Evolutionary conservation across 2,329 filamentous ascomycete species (phyloP), one percentile per base, ranked within the genome.

Genomic region (Fulvia fulva): DNA sequence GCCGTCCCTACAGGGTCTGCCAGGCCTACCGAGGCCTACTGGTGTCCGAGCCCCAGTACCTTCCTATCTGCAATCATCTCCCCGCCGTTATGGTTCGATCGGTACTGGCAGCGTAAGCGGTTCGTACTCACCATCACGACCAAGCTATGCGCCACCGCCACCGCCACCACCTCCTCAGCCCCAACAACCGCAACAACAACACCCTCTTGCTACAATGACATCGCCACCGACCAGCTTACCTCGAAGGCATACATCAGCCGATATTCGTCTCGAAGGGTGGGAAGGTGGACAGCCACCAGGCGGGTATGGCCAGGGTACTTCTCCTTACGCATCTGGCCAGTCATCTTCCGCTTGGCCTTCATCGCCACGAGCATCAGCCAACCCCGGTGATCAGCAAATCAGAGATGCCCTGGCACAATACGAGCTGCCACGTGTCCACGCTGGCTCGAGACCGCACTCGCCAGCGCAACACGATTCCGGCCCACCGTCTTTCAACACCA

Each of bases 161-260:
- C 47, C 47, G 12, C 47, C 47, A 5, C 47, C 47, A 32, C 46
- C 90, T 69, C 86, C 90, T 69, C 86, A 86, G 32, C 62, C 64
- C 41, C 65, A 60, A 21, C 61, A 84, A 30, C 81, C 86, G 66
- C 80, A 83, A 25, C 83, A 85, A 32, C 85, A 87, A 34, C 83
- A 85, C 70, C 83, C 83, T 19, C 75, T 84, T 34, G 79, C 82
- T n/a, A 78, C 77, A 55, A 79, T 79, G 57, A 75, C 78, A 21
- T 83, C 83, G 37, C 81, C 83, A 23, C 81, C 83, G 1, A 83
- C 85, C 57, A 91, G 86, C 67, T 80, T 96, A 49, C 84, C 86
- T 46, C 87, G 93, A 63, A 85, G 93, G 61, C 94, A 99, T 75
- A 99, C 94, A 1, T 93, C 92, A 41, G 94, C 94, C 58, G 94